phyloP scores from a whole-genome alignment of 2,329 filamentous ascomycete species.

The Emergomyces africanus region DNA sequence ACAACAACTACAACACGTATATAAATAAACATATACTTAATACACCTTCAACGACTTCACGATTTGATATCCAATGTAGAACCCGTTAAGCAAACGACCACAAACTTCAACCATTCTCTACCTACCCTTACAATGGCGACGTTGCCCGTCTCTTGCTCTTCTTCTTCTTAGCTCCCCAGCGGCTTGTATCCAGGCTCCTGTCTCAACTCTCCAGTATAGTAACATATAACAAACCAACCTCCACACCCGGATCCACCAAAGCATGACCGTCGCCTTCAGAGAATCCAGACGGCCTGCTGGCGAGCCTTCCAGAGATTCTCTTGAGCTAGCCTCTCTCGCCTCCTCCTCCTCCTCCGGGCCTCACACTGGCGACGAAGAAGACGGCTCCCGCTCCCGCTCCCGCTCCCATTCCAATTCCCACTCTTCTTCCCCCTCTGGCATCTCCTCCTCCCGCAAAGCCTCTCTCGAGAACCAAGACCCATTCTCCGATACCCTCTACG shows the following conservation, averaged over 20 bases:
- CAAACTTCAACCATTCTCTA: not conserved
- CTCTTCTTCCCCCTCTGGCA: slow-evolving; percentile 64
- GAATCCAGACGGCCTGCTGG: slow-evolving; percentile 17
- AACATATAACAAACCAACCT: not conserved
- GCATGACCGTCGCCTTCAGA: slow-evolving; percentile 17
- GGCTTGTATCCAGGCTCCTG: no score
- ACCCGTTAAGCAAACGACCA: not conserved
- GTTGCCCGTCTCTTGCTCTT: not conserved
- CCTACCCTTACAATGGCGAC: slow-evolving; percentile 1
- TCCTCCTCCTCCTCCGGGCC: slow-evolving; percentile 67
- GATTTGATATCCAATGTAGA: not conserved
- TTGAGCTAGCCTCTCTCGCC: slow-evolving; percentile 90
- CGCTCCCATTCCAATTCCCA: slow-evolving; percentile 41
- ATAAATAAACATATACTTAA: not conserved
- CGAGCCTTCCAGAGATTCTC: slow-evolving; percentile 58
- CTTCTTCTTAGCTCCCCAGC: not conserved
- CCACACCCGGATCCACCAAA: not conserved
- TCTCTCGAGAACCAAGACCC: slow-evolving; percentile 84
- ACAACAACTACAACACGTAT: no score
- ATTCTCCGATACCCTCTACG: slow-evolving; percentile 38
- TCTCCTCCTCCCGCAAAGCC: slow-evolving; percentile 81
- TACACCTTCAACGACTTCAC: not conserved
- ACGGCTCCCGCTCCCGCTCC: not conserved
- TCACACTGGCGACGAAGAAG: slow-evolving; percentile 39
- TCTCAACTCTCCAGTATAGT: not conserved